These are phyloP conservation scores for Acanthochlamys bracteata DNA, from an alignment of 106 monocot genomes.

Conservation along the genomic window DNA sequence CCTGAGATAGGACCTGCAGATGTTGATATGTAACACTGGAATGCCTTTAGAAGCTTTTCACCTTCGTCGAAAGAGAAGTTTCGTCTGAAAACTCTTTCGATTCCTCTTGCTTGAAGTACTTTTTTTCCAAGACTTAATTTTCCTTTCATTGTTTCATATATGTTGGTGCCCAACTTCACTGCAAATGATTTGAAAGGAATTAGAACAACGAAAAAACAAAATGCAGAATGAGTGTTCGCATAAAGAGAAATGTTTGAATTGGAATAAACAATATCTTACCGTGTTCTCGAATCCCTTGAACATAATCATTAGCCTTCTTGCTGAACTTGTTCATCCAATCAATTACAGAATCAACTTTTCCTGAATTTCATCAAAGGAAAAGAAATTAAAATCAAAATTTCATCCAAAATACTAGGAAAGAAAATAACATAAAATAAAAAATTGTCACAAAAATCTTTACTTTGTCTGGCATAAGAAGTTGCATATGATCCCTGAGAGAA, in stretches of 20 bases:
- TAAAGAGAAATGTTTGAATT: not conserved
- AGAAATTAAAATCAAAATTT: not conserved
- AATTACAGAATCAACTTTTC: slow-evolving; percentile 1
- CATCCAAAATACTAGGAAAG: not conserved
- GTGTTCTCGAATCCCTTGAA: slow-evolving; percentile 8
- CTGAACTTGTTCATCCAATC: slow-evolving; percentile 19
- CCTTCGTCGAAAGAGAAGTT: slow-evolving; percentile 18
- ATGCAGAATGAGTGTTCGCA: not conserved
- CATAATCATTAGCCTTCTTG: slow-evolving; percentile 4
- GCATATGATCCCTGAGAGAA: slow-evolving; percentile 1
- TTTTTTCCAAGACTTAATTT: slow-evolving; percentile 16
- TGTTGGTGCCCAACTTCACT: slow-evolving; percentile 25
- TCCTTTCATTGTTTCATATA: slow-evolving; percentile 17
- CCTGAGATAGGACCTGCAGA: slow-evolving; percentile 31
- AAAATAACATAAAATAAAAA: not conserved
- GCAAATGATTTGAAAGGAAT: not conserved
- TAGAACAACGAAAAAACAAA: too few relatives aligned
- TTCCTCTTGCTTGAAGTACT: slow-evolving; percentile 19
- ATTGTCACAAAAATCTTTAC: slow-evolving; percentile 10
- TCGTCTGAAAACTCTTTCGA: slow-evolving; percentile 21
- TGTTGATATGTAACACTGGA: slow-evolving; percentile 30
- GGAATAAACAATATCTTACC: not conserved
- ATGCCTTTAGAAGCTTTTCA: slow-evolving; percentile 31
- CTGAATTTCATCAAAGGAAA: slow-evolving; percentile 19
- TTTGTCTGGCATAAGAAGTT: slow-evolving; percentile 8